These are phyloP conservation scores for Xylariaceae sp. DNA, from an alignment of 2,329 filamentous ascomycete genomes.

Conservation along the genomic window DNA sequence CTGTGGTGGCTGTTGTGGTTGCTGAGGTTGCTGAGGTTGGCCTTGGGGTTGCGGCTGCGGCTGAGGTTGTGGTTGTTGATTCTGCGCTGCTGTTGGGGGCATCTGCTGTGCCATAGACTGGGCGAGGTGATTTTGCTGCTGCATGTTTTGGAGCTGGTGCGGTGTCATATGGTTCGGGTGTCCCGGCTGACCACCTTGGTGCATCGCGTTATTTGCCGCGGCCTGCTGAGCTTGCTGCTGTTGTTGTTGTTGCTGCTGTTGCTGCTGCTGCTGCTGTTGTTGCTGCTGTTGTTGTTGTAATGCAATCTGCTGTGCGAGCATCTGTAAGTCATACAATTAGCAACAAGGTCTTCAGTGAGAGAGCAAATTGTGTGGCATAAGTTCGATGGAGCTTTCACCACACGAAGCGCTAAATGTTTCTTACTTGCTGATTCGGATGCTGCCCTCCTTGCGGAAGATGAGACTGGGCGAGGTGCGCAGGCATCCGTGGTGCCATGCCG, in stretches of 20 bases:
- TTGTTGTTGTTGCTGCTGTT: slow-evolving; percentile 30
- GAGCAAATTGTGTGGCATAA: neutral
- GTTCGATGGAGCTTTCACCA: neutral
- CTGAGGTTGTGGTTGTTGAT: slow-evolving; percentile 45
- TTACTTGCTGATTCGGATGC: slow-evolving; percentile 41
- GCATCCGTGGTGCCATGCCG: slow-evolving; percentile 47
- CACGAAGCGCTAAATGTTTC: neutral
- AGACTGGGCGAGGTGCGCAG: slow-evolving; percentile 51
- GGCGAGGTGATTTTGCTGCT: slow-evolving; percentile 45
- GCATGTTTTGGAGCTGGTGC: slow-evolving; percentile 51
- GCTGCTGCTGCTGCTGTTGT: slow-evolving; percentile 37
- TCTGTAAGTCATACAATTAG: slow-evolving; percentile 16
- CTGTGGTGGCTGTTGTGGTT: slow-evolving; percentile 26
- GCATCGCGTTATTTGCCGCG: slow-evolving; percentile 51
- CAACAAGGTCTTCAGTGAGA: neutral
- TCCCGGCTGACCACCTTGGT: slow-evolving; percentile 45
- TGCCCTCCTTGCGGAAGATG: slow-evolving; percentile 43
- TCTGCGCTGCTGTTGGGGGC: slow-evolving; percentile 46
- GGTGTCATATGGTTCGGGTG: slow-evolving; percentile 49
- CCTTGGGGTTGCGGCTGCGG: slow-evolving; percentile 33
- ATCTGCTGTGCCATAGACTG: slow-evolving; percentile 48
- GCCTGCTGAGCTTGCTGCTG: slow-evolving; percentile 51
- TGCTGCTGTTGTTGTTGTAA: slow-evolving; percentile 31
- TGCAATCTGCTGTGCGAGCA: slow-evolving; percentile 42
- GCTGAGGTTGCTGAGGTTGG: slow-evolving; percentile 30